Evolutionary conservation across 2,329 filamentous ascomycete genomes (phyloP), one percentile per base, ranked within the genome.

Genomic region (Endoconidiophora laricicola): DNA sequence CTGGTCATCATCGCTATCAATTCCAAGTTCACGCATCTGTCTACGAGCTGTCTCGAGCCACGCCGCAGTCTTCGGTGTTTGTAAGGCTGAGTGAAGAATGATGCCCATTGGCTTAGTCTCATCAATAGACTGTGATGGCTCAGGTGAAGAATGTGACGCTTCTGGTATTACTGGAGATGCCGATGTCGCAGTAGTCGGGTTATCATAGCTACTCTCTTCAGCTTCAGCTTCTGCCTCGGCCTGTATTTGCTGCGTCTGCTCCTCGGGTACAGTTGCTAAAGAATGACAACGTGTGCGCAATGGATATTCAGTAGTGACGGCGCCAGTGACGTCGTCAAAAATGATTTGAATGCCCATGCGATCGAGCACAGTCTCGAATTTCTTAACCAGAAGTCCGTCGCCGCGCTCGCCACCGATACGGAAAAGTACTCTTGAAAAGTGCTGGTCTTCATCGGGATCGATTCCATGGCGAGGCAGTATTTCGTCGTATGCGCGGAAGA

Each of bases 401-500:
- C 74, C 73, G 52, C 71, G 70, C 58, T 77, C 72, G 54, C 78
- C 79, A 48, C 84, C 83, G 60, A 94, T 78, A 58, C 81, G 81
- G 61, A 91, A 85, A 50, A 94, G 66, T 58, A 93, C 79, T 55
- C 81, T 77, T 56, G 86, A 79, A 59, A 87, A 81, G 57, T 83
- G 77, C 57, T 79, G 78, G 58, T 88, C 84, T 56, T 82, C 72
- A 58, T 84, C 79, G n/a, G 78, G 72, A 53, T 85, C 73, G 55
- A 86, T 68, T 49, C 78, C 81, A 66, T 83, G 69, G 56, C 78
- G 69, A 4, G 75, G 76, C n/a, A 94, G 73, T 40, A 88, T 72
- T 50, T 76, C 71, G 60, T 91, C 82, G 61, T 93, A 93, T 26
- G 86, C 85, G 48, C 74, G 72, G 64, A 93, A 93, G 16, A 94